Evolutionary conservation across 2,329 filamentous ascomycete genomes (phyloP).

Genomic region (Paramyrothecium roridum): DNA sequence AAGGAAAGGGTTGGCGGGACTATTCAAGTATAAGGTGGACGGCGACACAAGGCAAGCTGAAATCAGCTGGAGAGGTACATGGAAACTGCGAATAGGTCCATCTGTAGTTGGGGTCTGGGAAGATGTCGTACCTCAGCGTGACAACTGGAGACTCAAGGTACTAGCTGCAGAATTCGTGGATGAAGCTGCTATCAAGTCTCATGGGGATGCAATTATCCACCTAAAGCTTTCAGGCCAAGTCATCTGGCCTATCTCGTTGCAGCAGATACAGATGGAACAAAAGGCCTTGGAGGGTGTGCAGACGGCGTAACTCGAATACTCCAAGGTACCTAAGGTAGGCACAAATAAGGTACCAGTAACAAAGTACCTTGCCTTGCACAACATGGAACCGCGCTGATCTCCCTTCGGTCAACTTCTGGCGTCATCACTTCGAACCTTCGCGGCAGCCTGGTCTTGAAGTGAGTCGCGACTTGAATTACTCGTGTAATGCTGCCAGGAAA

Average conservation of each 20-base stretch:
- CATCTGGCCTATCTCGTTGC: slow-evolving; percentile 28
- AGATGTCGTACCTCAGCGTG: slow-evolving; percentile 4
- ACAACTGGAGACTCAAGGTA: background rate
- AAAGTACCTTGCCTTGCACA: no score
- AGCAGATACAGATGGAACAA: slow-evolving; percentile 26
- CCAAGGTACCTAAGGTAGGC: background rate
- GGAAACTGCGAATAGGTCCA: slow-evolving; percentile 3
- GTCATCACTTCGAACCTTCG: no score
- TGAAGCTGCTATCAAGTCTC: slow-evolving; percentile 20
- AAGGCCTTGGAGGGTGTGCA: slow-evolving; percentile 4
- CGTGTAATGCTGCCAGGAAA: no score
- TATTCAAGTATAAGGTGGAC: slow-evolving; percentile 16
- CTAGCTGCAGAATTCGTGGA: background rate
- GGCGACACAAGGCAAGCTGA: slow-evolving; percentile 3
- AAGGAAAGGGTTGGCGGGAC: slow-evolving; percentile 12
- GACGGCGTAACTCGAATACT: background rate
- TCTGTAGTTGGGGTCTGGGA: slow-evolving; percentile 13
- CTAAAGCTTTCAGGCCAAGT: slow-evolving; percentile 22
- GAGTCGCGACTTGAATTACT: no score
- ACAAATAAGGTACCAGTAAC: no score
- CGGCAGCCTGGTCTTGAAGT: no score
- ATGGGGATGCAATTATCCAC: slow-evolving; percentile 25
- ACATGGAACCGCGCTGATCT: no score
- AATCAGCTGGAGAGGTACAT: slow-evolving; percentile 12
- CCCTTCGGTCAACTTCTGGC: no score